Base-by-base conservation (phyloP, 257 asterid species). In the Forsythia viridissima region DNA sequence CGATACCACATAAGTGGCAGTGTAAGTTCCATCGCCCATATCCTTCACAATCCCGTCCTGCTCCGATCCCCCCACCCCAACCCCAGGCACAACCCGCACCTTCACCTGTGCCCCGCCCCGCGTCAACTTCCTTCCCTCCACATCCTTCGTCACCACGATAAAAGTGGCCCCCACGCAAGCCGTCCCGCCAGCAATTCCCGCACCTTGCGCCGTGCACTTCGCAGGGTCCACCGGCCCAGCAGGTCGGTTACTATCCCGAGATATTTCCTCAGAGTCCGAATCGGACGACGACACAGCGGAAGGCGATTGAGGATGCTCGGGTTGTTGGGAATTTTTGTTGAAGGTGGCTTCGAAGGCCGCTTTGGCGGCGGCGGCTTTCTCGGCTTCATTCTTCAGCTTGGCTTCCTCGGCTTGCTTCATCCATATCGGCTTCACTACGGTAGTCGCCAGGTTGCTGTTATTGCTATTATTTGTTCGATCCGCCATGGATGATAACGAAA, bases 331-430 rank as follows among this genome's bases (percentile, higher is more conserved):
- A 30, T 30, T 63, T 69, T 85, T 90, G 71, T 89, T 93, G 85
- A 95, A 95, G 37, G 99, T 95, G 69, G 99, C 99, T 71, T 95
- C 99, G 75, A 95, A 95, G 20, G 99, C 99, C 43, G 99, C 99
- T 87, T 95, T 95, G 18, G 99, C 99, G 30, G 97, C 98, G 21
- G 99, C 99, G 61, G 88, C 85, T 86, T 92, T 93, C 85, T 95
- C 97, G 52, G 98, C 98, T 87, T 93, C 97, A 86, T 91, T 92
- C 83, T 95, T 95, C 43, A 89, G 87, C 89, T 92, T 95, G 40
- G 97, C 98, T 80, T 95, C 97, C 86, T 93, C 99, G 2, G 99
- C 99, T 85, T 93, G 99, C 86, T 93, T 94, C 90, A 90, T 84
- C 99, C 99, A 94, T 82, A 94, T 92, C 70, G 98, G 90, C 87